phyloP scores from a whole-genome alignment of 345 rosid species.

The Erysimum cheiranthoides region DNA sequence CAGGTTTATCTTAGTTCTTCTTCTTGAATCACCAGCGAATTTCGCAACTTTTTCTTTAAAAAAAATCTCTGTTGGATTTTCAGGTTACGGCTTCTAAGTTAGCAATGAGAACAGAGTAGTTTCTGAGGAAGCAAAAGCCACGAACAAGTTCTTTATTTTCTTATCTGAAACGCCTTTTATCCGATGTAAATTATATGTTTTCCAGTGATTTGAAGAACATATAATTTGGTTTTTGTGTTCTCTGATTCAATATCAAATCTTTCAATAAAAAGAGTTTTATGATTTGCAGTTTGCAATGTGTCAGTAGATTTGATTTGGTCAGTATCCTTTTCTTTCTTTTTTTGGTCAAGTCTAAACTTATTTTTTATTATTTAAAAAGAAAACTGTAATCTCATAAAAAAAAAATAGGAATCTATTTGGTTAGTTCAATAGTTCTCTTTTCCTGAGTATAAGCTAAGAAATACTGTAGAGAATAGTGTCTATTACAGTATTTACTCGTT shows the following conservation, averaged over 20 bases:
- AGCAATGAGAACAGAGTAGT: constrained; percentile 26
- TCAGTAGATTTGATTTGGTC: not conserved
- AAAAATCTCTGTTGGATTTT: constrained; percentile 18
- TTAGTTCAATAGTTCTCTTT: not conserved
- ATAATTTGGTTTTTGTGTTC: constrained; percentile 20
- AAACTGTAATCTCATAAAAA: no score
- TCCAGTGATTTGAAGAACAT: constrained; percentile 24
- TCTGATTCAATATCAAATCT: not conserved
- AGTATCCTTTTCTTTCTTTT: not conserved
- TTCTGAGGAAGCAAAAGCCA: constrained; percentile 25
- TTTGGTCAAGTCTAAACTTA: not conserved
- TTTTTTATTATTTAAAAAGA: no score
- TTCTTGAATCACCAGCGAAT: not conserved
- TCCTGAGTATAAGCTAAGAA: not conserved
- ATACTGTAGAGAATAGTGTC: not conserved
- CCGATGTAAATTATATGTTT: constrained; percentile 31
- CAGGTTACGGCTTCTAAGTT: constrained; percentile 35
- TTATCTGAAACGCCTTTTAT: not conserved
- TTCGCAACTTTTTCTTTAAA: not conserved
- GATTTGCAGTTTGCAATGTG: constrained; percentile 10
- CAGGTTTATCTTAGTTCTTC: constrained; percentile 14
- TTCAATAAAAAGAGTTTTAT: constrained; percentile 10
- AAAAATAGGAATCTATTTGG: not conserved
- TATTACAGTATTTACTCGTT: not conserved
- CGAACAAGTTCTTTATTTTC: not conserved